Evolutionary conservation across 176 grass and related monocot species (phyloP), one percentile per base, ranked within the genome.

Genomic region (Oryza rufipogon): DNA sequence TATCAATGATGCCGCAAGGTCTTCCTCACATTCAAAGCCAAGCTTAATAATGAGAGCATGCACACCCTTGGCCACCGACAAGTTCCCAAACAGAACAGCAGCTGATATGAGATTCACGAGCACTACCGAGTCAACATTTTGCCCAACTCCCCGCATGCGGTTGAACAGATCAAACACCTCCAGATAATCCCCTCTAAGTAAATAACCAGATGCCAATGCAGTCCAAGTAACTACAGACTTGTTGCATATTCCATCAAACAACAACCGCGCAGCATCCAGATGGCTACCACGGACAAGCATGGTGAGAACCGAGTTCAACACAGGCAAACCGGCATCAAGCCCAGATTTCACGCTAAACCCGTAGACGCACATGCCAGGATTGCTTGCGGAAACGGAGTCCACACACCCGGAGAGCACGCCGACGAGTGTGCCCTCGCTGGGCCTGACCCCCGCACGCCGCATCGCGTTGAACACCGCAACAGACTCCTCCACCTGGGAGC

Each of bases 201-300:
- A 58, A 77, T 86, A 70, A 36, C 86, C 89, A 0, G 81, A 83
- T 2, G 88, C 88, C 85, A 94, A 84, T 2, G 80, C 92, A 61
- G 79, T 91, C 85, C 85, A 94, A 44, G 92, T 86, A 78, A 94
- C 86, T 28, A 86, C 60, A 14, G 89, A 91, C 80, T 86, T 93
- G 5, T 83, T 47, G 39, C 66, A 41, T 75, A 84, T 80, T 54
- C 19, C 14, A 51, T 91, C 74, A 73, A 94, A 94, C 64, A 94
- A 30, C 0, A 13, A 47, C 8, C 68, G 19, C 1, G 86, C 92
- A 39, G 73, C 46, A 10, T 84, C 79, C 36, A 83, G 32, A 45
- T 71, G 80, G 20, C 30, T 76, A 41, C 34, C 42, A 0, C 86
- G 82, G 60, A 73, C 82, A 39, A 85, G 84, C 92, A 94, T 81